Percentiles rank a stretch among this genome's conserved stretches.
Conservation (phyloP, 371 early-diverging fungal species). For the Mucor plumbeus region DNA sequence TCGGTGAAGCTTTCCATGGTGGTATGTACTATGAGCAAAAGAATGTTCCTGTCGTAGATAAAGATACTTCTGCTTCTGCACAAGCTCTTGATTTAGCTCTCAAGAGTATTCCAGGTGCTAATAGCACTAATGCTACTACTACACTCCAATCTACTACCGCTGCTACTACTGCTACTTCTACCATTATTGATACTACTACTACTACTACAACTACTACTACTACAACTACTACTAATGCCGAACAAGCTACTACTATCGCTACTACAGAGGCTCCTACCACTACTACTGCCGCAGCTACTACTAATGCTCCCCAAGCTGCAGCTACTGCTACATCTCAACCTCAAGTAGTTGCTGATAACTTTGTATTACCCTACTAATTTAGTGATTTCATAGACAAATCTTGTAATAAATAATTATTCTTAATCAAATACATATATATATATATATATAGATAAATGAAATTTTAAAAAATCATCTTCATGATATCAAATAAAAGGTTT, state of each 20-base stretch:
- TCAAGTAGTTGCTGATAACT: not conserved
- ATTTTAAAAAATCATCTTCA: no score
- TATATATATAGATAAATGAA: no score
- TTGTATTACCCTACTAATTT: constrained; percentile 4
- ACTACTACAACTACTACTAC: not conserved
- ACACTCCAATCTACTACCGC: not conserved
- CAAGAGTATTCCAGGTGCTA: constrained; percentile 5
- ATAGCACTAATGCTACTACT: not conserved
- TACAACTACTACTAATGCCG: constrained; percentile 12
- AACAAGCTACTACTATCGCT: not conserved
- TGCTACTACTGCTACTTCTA: not conserved
- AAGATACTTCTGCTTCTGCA: constrained; percentile 6
- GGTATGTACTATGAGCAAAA: constrained; percentile 42
- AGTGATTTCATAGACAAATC: not conserved
- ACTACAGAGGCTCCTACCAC: constrained; percentile 1
- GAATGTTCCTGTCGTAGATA: constrained; percentile 30
- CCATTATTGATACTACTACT: not conserved
- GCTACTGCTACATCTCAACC: not conserved
- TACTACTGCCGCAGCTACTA: constrained; percentile 1
- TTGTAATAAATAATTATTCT: not conserved
- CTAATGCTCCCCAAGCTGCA: not conserved
- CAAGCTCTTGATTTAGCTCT: constrained; percentile 8
- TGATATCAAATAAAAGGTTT: no score
- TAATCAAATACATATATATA: no score
- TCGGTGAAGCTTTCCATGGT: constrained; percentile 44